These are phyloP conservation scores for Pseudogymnoascus sp. DNA, from an alignment of 2,329 filamentous ascomycete genomes.

Conservation along the genomic window DNA sequence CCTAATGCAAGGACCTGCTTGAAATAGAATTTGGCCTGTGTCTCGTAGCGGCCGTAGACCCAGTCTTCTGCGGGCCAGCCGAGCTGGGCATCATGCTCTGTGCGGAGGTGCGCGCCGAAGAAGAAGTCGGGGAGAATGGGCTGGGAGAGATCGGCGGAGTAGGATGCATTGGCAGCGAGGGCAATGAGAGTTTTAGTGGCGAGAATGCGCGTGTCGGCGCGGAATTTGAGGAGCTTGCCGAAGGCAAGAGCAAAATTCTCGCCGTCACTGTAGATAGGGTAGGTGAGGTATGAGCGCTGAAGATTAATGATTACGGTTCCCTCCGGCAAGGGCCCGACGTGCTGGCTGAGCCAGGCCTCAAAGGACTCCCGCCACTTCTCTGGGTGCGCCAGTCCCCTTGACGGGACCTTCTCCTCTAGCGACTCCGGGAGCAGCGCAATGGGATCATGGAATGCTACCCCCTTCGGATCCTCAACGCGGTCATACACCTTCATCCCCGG, in stretches of 20 bases:
- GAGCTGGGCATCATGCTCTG: constrained; percentile 19
- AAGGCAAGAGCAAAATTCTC: constrained; percentile 17
- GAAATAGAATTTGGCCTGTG: constrained; percentile 11
- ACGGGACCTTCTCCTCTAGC: constrained; percentile 16
- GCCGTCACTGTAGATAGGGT: constrained; percentile 18
- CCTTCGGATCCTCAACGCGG: constrained; percentile 16
- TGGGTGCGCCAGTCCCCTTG: constrained; percentile 17
- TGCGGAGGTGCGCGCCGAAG: constrained; percentile 21
- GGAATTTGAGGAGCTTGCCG: constrained; percentile 20
- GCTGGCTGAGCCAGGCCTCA: constrained; percentile 70
- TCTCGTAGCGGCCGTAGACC: constrained; percentile 18
- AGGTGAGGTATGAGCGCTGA: constrained; percentile 18
- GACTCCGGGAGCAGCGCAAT: constrained; percentile 20
- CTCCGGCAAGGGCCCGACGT: constrained; percentile 63
- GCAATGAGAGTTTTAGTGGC: constrained; percentile 17
- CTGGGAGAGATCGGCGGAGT: constrained; percentile 6
- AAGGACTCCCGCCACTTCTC: constrained; percentile 26
- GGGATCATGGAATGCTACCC: constrained; percentile 12
- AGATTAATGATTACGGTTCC: constrained; percentile 17
- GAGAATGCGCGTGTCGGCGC: constrained; percentile 16
- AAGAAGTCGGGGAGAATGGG: constrained; percentile 13
- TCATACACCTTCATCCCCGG: constrained; percentile 20
- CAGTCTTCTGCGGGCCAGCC: constrained; percentile 16
- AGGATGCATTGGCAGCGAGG: background rate
- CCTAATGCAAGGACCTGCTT: constrained; percentile 9